Base-by-base conservation (phyloP, 495 filamentous ascomycete species). In the Aspergillus panamensis region DNA sequence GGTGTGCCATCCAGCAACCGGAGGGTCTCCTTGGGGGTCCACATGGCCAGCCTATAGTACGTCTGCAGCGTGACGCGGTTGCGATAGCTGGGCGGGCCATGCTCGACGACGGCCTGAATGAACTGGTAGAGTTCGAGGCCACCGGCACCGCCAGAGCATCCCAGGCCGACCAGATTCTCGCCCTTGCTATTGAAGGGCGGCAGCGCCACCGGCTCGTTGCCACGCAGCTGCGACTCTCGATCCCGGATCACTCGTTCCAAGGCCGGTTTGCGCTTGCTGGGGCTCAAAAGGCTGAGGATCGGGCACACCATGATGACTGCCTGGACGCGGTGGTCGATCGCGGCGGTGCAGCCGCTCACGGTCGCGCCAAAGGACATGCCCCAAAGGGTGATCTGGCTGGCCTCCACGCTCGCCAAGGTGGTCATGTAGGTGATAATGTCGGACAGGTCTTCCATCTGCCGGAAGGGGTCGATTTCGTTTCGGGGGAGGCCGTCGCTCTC, bases 181-280 rank as follows among this genome's bases (percentile, higher is more conserved):
- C 50, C 8, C 40, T n/a, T 3, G 16, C 9, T 17, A 42, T 35
- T 1, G 35, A 16, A 53, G 42, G 20, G 3, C n/a, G 50, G 50
- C n/a, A 53, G 33, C 6, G 42, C 21, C 25, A 42, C 40, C 33
- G 17, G 17, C 6, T n/a, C n/a, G 10, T 42, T 40, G 16, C 50
- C 50, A 16, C 35, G 9, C 1, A 53, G 9, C 20, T 62, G 62
- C 1, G 66, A 63, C 31, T 65, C 69, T 0, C 69, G 65, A 57
- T 72, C 71, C 53, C 63, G 40, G 30, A 58, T 58, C 31, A 16
- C 43, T 44, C 66, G 63, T 1, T 56, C 58, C 20, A 69, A 49
- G 0, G 71, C 55, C 12, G 50, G 17, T 1, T 54, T 32, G 13
- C 50, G 9, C 16, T 58, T 53, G 0, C 6, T 33, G 14, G 48